phyloP scores from a whole-genome alignment of 2,329 filamentous ascomycete genomes.

The Cladophialophora carrionii region DNA sequence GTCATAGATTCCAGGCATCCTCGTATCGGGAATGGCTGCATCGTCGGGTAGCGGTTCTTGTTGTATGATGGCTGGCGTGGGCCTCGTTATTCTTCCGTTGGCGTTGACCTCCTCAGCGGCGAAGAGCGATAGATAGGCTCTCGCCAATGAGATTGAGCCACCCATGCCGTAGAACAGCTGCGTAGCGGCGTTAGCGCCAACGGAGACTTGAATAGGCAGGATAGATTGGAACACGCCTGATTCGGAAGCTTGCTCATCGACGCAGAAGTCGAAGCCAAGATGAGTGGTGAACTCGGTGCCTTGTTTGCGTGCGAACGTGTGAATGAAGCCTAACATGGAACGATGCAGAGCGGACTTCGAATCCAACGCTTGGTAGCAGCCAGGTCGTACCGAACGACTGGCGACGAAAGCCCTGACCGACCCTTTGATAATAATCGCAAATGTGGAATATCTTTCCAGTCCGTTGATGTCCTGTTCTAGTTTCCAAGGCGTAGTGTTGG shows the following conservation, averaged over 20 bases:
- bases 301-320: slow-evolving; percentile 26
- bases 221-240: slow-evolving; percentile 46
- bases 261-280: slow-evolving; percentile 71
- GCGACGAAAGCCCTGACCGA: slow-evolving; percentile 67
- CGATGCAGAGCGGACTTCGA: slow-evolving; percentile 57
- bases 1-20: slow-evolving; percentile 59
- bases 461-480: slow-evolving; percentile 69
- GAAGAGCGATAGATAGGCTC: slow-evolving; percentile 58
- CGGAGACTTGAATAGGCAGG: slow-evolving; percentile 72
- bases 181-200: slow-evolving; percentile 67
- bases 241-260: slow-evolving; percentile 53
- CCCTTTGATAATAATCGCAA: slow-evolving; percentile 67
- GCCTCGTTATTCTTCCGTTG: slow-evolving; percentile 24
- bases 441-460: slow-evolving; percentile 68
- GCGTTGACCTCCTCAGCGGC: slow-evolving; percentile 10
- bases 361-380: slow-evolving; percentile 66
- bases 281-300: slow-evolving; percentile 66
- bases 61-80: slow-evolving; percentile 22
- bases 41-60: slow-evolving; percentile 11
- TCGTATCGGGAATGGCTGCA: slow-evolving; percentile 8
- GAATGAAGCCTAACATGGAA: slow-evolving; percentile 63
- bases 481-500: slow-evolving; percentile 62
- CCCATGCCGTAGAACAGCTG: slow-evolving; percentile 58
- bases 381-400: slow-evolving; percentile 62
- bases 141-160: slow-evolving; percentile 44